Evolutionary conservation across 2,329 filamentous ascomycete genomes (phyloP).

Genomic region (Xylariaceae sp.): DNA sequence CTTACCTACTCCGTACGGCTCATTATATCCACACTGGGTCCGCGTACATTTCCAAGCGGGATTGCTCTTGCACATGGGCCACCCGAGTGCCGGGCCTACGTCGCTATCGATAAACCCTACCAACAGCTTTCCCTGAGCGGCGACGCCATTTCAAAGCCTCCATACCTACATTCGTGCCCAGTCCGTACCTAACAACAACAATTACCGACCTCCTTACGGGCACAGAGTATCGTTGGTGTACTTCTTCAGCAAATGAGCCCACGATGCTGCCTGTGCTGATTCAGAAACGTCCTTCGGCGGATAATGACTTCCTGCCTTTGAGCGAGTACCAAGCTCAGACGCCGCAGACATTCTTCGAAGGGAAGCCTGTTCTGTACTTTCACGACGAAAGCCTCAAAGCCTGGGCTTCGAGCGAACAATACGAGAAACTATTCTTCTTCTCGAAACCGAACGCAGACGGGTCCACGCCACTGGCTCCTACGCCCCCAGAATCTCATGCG

Average conservation of each 20-base stretch:
- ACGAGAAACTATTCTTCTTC: constrained; percentile 53
- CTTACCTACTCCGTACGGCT: too few relatives aligned
- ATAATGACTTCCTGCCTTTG: constrained; percentile 58
- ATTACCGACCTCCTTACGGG: background rate
- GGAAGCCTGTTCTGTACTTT: constrained; percentile 67
- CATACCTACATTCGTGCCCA: too few relatives aligned
- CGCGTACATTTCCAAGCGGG: too few relatives aligned
- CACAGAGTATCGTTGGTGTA: background rate
- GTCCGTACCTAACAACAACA: too few relatives aligned
- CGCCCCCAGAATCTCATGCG: constrained; percentile 33
- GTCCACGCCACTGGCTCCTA: constrained; percentile 19
- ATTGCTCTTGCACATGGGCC: too few relatives aligned
- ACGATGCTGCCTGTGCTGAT: constrained; percentile 52
- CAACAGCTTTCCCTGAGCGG: constrained; percentile 1
- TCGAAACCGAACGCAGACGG: constrained; percentile 37
- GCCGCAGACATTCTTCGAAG: constrained; percentile 65
- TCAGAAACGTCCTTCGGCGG: constrained; percentile 50
- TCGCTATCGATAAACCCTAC: constrained; percentile 23
- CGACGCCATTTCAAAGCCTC: background rate
- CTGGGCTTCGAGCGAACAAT: constrained; percentile 52
- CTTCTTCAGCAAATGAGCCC: background rate
- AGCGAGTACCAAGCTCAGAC: constrained; percentile 68
- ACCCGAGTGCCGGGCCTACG: too few relatives aligned
- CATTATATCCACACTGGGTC: too few relatives aligned
- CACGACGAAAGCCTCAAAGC: constrained; percentile 55